phyloP scores from a whole-genome alignment of 2,329 filamentous ascomycete species.

The Teratosphaeria zuluensis region DNA sequence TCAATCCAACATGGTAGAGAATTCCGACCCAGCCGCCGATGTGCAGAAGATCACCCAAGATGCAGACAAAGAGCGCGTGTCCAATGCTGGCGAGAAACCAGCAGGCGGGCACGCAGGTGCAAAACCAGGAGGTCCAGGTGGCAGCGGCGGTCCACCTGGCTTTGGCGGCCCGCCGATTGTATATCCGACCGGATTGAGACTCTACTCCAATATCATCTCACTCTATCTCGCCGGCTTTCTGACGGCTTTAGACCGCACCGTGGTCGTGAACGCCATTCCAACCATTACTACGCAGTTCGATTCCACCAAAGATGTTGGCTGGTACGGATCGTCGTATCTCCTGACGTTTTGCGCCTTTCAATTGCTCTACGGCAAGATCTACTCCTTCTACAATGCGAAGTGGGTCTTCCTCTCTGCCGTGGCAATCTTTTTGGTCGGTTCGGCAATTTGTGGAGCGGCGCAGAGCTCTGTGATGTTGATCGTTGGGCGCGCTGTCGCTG shows the following conservation, averaged over 20 bases:
- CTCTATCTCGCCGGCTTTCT: slow-evolving; percentile 9
- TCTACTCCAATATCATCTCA: slow-evolving; percentile 7
- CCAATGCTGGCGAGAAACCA: no score
- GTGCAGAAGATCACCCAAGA: no score
- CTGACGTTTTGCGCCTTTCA: slow-evolving; percentile 14
- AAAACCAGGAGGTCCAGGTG: no score
- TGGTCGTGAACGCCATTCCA: slow-evolving; percentile 33
- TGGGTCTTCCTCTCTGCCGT: slow-evolving; percentile 14
- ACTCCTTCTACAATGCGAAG: slow-evolving; percentile 26
- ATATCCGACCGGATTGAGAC: slow-evolving; percentile 7
- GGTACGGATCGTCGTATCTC: slow-evolving; percentile 9
- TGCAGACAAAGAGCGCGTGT: no score
- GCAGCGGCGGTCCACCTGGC: no score
- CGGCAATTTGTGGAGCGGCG: slow-evolving; percentile 22
- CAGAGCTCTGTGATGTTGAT: slow-evolving; percentile 20
- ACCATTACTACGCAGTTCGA: slow-evolving; percentile 39
- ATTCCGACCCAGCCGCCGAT: no score
- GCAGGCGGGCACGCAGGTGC: no score
- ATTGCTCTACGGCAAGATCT: slow-evolving; percentile 22
- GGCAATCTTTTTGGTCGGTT: slow-evolving; percentile 18
- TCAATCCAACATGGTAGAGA: no score
- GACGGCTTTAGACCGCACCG: slow-evolving; percentile 12
- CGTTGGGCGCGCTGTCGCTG: slow-evolving; percentile 23
- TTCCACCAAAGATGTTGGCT: slow-evolving; percentile 23
- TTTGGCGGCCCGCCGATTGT: no score